A percentile compares a stretch with the other conserved stretches of the same genome.
Conservation (phyloP, 192 early-diverging fungal genomes). For the Phycomyces nitens region DNA sequence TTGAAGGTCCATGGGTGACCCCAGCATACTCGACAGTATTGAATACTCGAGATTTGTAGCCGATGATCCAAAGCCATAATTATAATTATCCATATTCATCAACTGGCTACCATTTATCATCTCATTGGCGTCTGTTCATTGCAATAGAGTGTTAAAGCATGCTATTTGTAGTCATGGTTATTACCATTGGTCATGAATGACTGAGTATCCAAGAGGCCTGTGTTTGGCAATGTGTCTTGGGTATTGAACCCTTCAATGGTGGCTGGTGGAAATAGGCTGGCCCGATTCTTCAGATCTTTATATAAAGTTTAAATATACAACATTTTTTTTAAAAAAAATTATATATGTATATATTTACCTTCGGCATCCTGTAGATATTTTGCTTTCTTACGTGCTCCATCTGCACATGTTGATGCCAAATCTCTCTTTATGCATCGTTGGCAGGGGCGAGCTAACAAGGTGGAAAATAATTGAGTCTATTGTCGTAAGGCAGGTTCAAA, state of each 20-base stretch:
- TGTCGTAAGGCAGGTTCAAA: background rate
- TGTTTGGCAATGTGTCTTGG: background rate
- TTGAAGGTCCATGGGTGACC: constrained; percentile 42
- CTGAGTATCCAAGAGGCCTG: background rate
- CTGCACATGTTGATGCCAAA: constrained; percentile 69
- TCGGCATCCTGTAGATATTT: constrained; percentile 86
- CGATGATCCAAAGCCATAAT: constrained; percentile 82
- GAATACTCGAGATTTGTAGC: constrained; percentile 86
- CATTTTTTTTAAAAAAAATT: background rate
- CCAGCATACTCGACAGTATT: constrained; percentile 87
- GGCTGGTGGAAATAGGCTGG: background rate
- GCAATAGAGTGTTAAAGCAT: background rate
- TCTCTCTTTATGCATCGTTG: constrained; percentile 82
- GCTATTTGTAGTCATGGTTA: too few species aligned
- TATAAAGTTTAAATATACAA: too few species aligned
- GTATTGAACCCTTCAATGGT: background rate
- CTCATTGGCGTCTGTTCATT: background rate
- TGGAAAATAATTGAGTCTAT: background rate
- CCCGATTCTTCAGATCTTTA: background rate
- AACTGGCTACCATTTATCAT: constrained; percentile 2
- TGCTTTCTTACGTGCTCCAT: constrained; percentile 88
- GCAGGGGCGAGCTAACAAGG: constrained; percentile 71
- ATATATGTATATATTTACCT: constrained; percentile 23
- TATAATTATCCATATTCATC: constrained; percentile 9
- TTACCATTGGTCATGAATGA: background rate